These are phyloP conservation scores for Podospora australis DNA, from an alignment of 495 filamentous ascomycete genomes.

Conservation along the genomic window DNA sequence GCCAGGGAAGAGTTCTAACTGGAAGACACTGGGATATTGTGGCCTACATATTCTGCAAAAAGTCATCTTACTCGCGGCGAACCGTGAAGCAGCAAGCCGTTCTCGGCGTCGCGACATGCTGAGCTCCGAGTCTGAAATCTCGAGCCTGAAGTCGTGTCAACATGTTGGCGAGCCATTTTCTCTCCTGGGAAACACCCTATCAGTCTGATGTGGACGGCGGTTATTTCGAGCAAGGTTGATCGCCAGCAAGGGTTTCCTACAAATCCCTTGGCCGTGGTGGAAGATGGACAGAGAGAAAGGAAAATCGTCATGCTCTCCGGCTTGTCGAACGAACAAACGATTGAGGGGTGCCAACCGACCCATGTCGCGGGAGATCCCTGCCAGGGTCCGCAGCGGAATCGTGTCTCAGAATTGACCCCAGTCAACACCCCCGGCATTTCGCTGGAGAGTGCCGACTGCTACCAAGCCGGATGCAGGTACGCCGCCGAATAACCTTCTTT, in stretches of 20 bases:
- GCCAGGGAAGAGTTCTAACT: conserved; percentile 10
- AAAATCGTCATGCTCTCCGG: background rate
- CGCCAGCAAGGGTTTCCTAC: conserved; percentile 30
- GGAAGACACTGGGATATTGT: conserved; percentile 22
- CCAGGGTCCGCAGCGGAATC: background rate
- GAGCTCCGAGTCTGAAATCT: conserved; percentile 4
- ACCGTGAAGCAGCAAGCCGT: background rate
- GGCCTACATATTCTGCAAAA: conserved; percentile 20
- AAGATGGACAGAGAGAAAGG: background rate
- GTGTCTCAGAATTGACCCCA: conserved; percentile 5
- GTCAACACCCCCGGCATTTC: background rate
- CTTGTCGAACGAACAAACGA: conserved; percentile 9
- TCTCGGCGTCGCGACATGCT: background rate
- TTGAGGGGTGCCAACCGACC: conserved; percentile 3
- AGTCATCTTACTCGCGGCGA: no score
- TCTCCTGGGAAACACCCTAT: conserved; percentile 1
- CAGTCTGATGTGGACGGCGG: conserved; percentile 29
- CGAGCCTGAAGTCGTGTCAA: conserved; percentile 18
- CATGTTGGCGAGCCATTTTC: conserved; percentile 2
- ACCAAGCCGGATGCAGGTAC: conserved; percentile 5
- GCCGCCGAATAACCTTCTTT: background rate
- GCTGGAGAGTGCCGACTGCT: background rate
- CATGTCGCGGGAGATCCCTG: conserved; percentile 5
- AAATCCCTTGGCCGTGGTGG: conserved; percentile 4
- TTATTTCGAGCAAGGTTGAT: conserved; percentile 44